Evolutionary conservation across 73 alveolate genomes (phyloP).

Genomic region (Symbiodinium pilosum): DNA sequence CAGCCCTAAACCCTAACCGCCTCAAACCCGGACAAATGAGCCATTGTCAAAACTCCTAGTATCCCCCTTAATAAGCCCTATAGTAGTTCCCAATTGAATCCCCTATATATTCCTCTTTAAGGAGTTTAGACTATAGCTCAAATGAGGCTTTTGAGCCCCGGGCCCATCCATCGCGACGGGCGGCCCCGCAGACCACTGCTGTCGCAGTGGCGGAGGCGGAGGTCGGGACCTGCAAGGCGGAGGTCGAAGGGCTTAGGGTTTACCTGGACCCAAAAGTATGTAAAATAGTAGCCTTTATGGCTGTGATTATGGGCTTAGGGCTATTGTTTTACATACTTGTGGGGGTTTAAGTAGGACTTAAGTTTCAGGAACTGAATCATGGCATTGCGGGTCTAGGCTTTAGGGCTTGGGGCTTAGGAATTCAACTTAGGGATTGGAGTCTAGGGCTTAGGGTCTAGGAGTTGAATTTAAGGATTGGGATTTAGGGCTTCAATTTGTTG

Average conservation of each 20-base stretch:
- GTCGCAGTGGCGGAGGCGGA: background rate
- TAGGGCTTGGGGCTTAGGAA: background rate
- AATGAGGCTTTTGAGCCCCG: background rate
- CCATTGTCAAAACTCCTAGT: too few species aligned
- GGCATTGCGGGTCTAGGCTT: background rate
- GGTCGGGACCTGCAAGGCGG: background rate
- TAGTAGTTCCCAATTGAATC: too few species aligned
- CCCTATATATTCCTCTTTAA: too few species aligned
- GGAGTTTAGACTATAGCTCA: too few species aligned
- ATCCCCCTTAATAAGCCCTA: too few species aligned
- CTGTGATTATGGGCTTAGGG: background rate
- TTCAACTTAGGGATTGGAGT: background rate
- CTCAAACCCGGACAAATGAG: too few species aligned
- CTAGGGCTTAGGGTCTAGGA: background rate
- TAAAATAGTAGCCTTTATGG: background rate
- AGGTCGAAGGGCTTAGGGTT: too few species aligned
- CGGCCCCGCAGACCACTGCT: background rate
- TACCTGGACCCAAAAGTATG: too few species aligned
- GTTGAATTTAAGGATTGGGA: background rate
- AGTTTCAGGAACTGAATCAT: background rate
- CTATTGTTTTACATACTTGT: background rate
- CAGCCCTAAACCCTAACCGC: too few species aligned
- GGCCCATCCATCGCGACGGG: constrained; percentile 2
- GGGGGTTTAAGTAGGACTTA: background rate
- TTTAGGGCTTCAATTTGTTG: too few species aligned